Evolutionary conservation across 257 asterid species (phyloP).

Genomic region (Capsicum chinense): DNA sequence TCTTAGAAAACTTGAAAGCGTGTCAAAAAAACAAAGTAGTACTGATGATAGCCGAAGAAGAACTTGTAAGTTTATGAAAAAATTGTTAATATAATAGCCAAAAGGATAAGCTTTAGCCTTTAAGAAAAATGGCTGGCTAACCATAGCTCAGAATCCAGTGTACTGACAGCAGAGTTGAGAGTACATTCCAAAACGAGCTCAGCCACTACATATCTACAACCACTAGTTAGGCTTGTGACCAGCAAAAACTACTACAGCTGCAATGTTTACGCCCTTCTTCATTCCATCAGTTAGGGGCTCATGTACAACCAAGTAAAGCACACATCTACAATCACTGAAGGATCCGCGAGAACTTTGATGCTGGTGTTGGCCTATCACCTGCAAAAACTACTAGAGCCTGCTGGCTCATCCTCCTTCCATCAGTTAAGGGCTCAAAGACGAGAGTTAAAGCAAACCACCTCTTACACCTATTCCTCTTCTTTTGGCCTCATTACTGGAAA

Average conservation of each 20-base stretch:
- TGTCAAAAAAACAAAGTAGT: background rate
- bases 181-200: slow-evolving; percentile 8
- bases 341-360: slow-evolving; percentile 7
- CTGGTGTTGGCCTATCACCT: background rate
- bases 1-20: background rate
- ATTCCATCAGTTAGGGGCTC: background rate
- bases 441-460: slow-evolving; percentile 13
- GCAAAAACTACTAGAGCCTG: background rate
- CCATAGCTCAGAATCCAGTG: slow-evolving; percentile 6
- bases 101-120: background rate
- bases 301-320: background rate
- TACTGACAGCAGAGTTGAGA: slow-evolving; percentile 16
- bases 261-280: background rate
- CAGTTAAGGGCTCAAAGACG: background rate
- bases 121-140: background rate
- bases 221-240: background rate
- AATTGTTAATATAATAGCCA: background rate
- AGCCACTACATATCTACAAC: background rate
- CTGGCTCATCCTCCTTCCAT: background rate
- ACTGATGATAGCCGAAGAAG: background rate
- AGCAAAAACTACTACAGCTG: slow-evolving; percentile 6
- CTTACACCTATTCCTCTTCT: slow-evolving; percentile 1
- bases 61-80: background rate
- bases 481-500: background rate
- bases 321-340: background rate